Evolutionary conservation across 768 basidiomycete species (phyloP).

Genomic region (Suillus alpinus): DNA sequence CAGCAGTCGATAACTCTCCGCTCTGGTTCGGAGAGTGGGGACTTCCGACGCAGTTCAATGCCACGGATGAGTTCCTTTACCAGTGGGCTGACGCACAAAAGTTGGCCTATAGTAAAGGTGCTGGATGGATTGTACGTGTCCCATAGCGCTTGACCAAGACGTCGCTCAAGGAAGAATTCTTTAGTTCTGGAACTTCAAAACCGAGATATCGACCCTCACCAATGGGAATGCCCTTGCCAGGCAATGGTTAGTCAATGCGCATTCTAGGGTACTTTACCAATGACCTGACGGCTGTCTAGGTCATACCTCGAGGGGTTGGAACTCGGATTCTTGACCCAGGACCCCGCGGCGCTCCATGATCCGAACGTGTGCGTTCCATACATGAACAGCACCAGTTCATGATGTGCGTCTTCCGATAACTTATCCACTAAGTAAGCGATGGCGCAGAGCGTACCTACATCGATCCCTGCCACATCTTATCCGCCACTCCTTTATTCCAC

Average conservation of each 20-base stretch:
- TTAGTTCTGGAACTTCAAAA: constrained; percentile 74
- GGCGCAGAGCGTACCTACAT: not conserved
- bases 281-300: constrained; percentile 38
- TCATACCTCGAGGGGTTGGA: constrained; percentile 64
- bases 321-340: constrained; percentile 58
- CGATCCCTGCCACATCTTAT: not conserved
- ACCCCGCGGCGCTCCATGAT: constrained; percentile 53
- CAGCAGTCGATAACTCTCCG: constrained; percentile 42
- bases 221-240: constrained; percentile 49
- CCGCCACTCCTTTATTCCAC: not conserved
- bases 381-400: constrained; percentile 10
- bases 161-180: not conserved
- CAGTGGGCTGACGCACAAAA: constrained; percentile 81
- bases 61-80: constrained; percentile 56
- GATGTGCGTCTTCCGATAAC: not conserved
- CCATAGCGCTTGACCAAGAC: not conserved
- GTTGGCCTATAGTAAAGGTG: constrained; percentile 53
- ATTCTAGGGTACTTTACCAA: not conserved
- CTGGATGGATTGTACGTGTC: constrained; percentile 64
- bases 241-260: constrained; percentile 51
- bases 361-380: constrained; percentile 58
- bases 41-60: constrained; percentile 62
- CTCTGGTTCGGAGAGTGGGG: constrained; percentile 62
- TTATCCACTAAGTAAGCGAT: not conserved
- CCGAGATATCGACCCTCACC: constrained; percentile 49